Evolutionary conservation across 2,329 filamentous ascomycete genomes (phyloP).

Genomic region (Septoria linicola): DNA sequence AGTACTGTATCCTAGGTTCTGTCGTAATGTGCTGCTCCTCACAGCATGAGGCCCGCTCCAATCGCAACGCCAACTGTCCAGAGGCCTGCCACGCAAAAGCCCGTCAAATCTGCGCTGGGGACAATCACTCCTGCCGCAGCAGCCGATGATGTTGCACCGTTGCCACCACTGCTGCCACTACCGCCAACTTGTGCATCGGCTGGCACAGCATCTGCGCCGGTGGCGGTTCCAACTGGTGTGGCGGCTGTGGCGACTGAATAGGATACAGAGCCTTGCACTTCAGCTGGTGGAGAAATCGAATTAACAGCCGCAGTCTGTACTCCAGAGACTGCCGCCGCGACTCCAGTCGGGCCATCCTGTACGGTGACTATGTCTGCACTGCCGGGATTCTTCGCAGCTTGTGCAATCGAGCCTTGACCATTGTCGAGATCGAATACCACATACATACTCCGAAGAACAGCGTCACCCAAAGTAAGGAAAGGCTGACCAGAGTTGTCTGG

Average conservation of each 20-base stretch:
- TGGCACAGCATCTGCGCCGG: slow-evolving; percentile 35
- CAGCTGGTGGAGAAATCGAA: slow-evolving; percentile 23
- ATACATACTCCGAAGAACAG: slow-evolving; percentile 37
- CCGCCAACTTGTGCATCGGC: slow-evolving; percentile 22
- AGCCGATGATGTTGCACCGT: slow-evolving; percentile 8
- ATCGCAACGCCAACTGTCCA: slow-evolving; percentile 17
- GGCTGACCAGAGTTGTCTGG: slow-evolving; percentile 19
- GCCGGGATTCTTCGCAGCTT: slow-evolving; percentile 32
- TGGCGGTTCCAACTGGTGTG: slow-evolving; percentile 33
- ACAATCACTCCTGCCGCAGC: slow-evolving; percentile 18
- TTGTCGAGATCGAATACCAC: slow-evolving; percentile 41
- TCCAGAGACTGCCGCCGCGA: slow-evolving; percentile 30
- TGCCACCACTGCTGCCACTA: slow-evolving; percentile 7
- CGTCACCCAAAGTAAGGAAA: slow-evolving; percentile 35
- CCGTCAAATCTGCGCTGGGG: slow-evolving; percentile 17
- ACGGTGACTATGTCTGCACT: slow-evolving; percentile 31
- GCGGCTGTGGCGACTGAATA: slow-evolving; percentile 27
- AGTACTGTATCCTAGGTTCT: slow-evolving; percentile 10
- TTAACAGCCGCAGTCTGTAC: slow-evolving; percentile 25
- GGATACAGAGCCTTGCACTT: slow-evolving; percentile 21
- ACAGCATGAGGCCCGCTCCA: slow-evolving; percentile 25
- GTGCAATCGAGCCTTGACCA: slow-evolving; percentile 37
- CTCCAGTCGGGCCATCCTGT: slow-evolving; percentile 30
- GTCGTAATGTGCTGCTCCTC: slow-evolving; percentile 15
- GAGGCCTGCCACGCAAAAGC: slow-evolving; percentile 16